Evolutionary conservation across 768 basidiomycete genomes (phyloP).

Genomic region (Boletus pseudo-olivaceus): DNA sequence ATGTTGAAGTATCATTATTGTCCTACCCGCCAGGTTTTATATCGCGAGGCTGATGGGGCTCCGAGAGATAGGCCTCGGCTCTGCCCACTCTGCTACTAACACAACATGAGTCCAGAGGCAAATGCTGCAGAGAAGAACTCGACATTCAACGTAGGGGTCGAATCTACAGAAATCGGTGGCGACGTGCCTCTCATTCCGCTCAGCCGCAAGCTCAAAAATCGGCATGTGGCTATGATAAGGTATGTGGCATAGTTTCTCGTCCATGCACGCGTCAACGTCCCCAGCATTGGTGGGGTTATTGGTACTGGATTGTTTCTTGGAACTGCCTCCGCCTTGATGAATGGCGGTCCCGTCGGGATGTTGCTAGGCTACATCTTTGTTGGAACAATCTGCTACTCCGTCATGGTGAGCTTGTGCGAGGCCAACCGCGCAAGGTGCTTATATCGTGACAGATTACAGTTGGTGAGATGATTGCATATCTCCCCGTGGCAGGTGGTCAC

Average conservation of each 20-base stretch:
- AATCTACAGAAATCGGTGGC: not conserved
- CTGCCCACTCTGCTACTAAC: not conserved
- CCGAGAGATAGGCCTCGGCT: not conserved
- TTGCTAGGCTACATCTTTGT: constrained; percentile 37
- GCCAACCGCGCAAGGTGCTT: not conserved
- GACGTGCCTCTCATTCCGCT: not conserved
- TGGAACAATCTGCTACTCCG: constrained; percentile 31
- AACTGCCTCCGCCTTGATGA: constrained; percentile 27
- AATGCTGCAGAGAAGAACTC: not conserved
- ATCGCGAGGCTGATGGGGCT: too few species aligned
- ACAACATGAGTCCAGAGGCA: not conserved
- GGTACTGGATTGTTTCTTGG: constrained; percentile 34
- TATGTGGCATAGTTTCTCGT: not conserved
- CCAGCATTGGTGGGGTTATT: constrained; percentile 33
- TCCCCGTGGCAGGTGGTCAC: constrained; percentile 43
- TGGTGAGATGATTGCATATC: constrained; percentile 43
- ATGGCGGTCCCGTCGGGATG: constrained; percentile 42
- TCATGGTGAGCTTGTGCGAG: constrained; percentile 27
- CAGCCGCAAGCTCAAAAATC: constrained; percentile 25
- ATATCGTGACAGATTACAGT: constrained; percentile 15
- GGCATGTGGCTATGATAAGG: constrained; percentile 29
- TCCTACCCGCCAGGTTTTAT: not conserved
- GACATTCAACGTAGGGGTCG: not conserved
- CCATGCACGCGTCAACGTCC: not conserved
- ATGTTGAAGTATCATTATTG: not conserved